Conservation (phyloP, 139 green algal genomes). For the Tetraselmis striata region DNA sequence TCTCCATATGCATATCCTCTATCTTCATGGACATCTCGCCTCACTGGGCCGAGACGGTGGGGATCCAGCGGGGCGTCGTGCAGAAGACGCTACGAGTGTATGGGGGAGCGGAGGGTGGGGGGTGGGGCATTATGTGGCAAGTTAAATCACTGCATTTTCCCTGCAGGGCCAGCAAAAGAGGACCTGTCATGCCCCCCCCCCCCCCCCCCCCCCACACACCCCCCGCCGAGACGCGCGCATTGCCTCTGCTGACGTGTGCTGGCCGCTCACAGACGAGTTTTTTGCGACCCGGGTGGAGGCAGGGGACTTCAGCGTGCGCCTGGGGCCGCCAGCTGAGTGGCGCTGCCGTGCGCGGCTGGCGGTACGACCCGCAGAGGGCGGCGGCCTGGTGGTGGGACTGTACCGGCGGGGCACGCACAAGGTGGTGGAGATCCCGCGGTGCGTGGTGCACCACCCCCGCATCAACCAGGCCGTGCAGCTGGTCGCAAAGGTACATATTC, state of each 20-base stretch:
- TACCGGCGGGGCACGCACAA: slow-evolving; percentile 40
- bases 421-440: slow-evolving; percentile 30
- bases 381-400: slow-evolving; percentile 29
- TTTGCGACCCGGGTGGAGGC: slow-evolving; percentile 11
- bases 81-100: too few species aligned
- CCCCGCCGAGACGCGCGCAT: too few species aligned
- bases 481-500: slow-evolving; percentile 32
- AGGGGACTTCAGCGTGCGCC: slow-evolving; percentile 22
- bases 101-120: not conserved
- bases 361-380: slow-evolving; percentile 23
- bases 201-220: not conserved
- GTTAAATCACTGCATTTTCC: too few species aligned
- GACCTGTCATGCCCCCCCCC: too few species aligned
- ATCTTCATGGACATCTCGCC: too few species aligned
- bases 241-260: not conserved
- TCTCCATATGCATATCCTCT: too few species aligned
- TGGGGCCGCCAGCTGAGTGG: slow-evolving; percentile 30
- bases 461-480: slow-evolving; percentile 48
- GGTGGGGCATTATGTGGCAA: not conserved
- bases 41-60: too few species aligned
- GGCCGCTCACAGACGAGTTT: not conserved
- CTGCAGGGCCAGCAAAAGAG: too few species aligned
- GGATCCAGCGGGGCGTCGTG: too few species aligned
- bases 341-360: slow-evolving; percentile 48
- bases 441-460: slow-evolving; percentile 41